These are phyloP conservation scores for Pleurotus tuber-regium DNA, from an alignment of 768 basidiomycete species.

Conservation along the genomic window DNA sequence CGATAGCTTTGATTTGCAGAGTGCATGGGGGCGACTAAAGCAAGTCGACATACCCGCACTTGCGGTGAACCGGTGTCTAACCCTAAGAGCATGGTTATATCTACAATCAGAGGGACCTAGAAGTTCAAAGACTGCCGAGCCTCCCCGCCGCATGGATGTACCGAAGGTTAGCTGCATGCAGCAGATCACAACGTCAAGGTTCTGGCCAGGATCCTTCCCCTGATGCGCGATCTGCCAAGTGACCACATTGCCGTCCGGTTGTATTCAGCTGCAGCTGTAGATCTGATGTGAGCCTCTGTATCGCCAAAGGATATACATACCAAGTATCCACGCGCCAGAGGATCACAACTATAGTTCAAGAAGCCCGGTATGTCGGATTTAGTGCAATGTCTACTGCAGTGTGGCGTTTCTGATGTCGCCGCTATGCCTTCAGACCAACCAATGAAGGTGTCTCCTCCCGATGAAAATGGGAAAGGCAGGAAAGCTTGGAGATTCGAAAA, in stretches of 20 bases:
- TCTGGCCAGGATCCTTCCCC: background rate
- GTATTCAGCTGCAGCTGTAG: too few species aligned
- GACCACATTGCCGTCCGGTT: background rate
- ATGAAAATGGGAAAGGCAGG: too few species aligned
- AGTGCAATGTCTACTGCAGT: too few species aligned
- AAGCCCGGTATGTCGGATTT: too few species aligned
- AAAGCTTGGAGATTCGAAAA: too few species aligned
- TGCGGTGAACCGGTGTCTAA: background rate
- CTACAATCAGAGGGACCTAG: background rate
- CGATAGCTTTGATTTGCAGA: background rate
- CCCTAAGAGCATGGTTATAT: background rate
- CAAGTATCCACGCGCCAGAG: too few species aligned
- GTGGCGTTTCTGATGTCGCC: too few species aligned
- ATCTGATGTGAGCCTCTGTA: too few species aligned
- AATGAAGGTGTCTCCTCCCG: too few species aligned
- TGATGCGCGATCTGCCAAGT: slow-evolving; percentile 2
- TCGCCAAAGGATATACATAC: too few species aligned
- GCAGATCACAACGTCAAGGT: background rate
- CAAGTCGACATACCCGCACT: background rate
- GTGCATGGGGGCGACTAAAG: background rate
- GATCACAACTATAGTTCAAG: too few species aligned
- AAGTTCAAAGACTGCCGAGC: background rate
- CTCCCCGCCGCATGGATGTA: background rate
- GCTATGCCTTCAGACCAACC: too few species aligned
- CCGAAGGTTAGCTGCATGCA: background rate